Conservation (phyloP, 2,329 filamentous ascomycete species). For the Ceratocystis huliohia region DNA sequence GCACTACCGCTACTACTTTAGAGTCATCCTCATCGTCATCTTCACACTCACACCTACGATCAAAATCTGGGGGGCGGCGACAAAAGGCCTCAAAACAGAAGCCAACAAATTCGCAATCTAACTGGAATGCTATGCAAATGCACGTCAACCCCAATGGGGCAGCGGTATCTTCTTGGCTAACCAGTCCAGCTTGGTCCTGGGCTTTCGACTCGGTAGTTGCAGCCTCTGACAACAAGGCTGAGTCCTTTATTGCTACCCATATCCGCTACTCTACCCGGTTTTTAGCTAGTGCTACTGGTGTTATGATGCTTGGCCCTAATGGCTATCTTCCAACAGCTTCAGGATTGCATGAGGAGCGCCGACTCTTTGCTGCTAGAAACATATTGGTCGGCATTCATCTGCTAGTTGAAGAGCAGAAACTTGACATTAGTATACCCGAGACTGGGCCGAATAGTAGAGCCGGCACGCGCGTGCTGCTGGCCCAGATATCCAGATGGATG, state of each 20-base stretch:
- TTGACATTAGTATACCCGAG: conserved; percentile 47
- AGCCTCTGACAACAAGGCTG: conserved; percentile 23
- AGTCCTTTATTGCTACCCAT: conserved; percentile 38
- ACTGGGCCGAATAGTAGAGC: conserved; percentile 33
- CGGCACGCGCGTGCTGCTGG: conserved; percentile 58
- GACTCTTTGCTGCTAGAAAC: conserved; percentile 50
- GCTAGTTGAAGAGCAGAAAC: conserved; percentile 77
- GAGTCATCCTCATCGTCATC: conserved; percentile 23
- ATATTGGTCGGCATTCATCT: conserved; percentile 69
- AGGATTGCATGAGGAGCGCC: conserved; percentile 40
- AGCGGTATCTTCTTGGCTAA: conserved; percentile 45
- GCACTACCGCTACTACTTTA: conserved; percentile 25
- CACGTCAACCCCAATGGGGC: conserved; percentile 38
- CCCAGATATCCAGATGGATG: conserved; percentile 73
- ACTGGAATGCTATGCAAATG: conserved; percentile 38
- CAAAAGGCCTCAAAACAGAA: conserved; percentile 25
- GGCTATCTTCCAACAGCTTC: conserved; percentile 55
- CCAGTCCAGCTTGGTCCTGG: conserved; percentile 58
- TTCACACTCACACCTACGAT: neutral
- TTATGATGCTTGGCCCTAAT: conserved; percentile 37
- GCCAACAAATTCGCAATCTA: conserved; percentile 13
- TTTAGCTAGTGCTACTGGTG: conserved; percentile 45
- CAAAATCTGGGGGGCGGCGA: conserved; percentile 25
- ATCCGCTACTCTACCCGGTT: conserved; percentile 53
- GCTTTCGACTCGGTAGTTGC: conserved; percentile 43